Evolutionary conservation across 2,329 filamentous ascomycete genomes (phyloP).

Genomic region (Calonectria hongkongensis): DNA sequence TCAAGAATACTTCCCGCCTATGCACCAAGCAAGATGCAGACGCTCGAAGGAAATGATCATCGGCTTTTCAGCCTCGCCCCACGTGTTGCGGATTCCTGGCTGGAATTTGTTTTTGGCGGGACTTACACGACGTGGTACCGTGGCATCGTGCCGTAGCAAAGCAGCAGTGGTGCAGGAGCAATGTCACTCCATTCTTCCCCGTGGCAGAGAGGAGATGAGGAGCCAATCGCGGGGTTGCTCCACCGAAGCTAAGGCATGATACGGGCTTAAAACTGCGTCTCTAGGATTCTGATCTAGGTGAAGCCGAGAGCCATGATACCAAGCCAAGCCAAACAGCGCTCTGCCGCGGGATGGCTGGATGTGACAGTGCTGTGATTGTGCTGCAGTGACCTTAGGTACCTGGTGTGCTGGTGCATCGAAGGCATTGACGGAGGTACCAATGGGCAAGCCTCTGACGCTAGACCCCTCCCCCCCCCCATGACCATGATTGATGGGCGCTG

Average conservation of each 20-base stretch:
- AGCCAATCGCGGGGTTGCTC: slow-evolving; percentile 15
- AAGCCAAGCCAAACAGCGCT: slow-evolving; percentile 2
- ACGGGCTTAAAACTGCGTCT: background rate
- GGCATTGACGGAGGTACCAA: slow-evolving; percentile 5
- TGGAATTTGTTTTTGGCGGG: background rate
- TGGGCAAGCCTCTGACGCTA: slow-evolving; percentile 16
- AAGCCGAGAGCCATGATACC: slow-evolving; percentile 6
- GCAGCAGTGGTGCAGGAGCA: background rate
- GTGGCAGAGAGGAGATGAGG: background rate
- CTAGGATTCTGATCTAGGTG: slow-evolving; percentile 6
- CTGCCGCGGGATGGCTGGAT: slow-evolving; percentile 17
- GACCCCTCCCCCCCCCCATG: background rate
- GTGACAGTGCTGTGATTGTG: slow-evolving; percentile 1
- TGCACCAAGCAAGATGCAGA: background rate
- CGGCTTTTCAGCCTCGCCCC: background rate
- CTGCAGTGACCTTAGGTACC: slow-evolving; percentile 10
- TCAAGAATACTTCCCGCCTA: background rate
- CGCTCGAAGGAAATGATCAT: background rate
- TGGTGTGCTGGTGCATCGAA: background rate
- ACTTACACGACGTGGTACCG: slow-evolving; percentile 1
- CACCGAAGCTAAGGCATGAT: background rate
- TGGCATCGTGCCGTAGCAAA: background rate
- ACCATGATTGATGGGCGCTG: background rate
- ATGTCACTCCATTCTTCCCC: slow-evolving; percentile 22
- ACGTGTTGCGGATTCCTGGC: slow-evolving; percentile 2